Evolutionary conservation across 495 filamentous ascomycete genomes (phyloP).

Genomic region (Usnea hakonensis): DNA sequence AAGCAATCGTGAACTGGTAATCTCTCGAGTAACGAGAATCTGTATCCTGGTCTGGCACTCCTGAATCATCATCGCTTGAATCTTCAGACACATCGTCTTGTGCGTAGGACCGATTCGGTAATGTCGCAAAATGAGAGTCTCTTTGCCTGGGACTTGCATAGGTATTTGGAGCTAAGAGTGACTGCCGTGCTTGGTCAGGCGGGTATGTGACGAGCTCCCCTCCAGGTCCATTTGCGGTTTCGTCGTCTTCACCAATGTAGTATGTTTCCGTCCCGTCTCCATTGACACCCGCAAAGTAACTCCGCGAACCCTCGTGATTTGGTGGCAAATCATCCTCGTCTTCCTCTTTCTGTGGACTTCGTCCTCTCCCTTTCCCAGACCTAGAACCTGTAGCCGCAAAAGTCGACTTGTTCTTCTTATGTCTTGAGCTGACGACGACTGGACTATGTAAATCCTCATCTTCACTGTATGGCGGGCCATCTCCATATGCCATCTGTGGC

Average conservation of each 20-base stretch:
- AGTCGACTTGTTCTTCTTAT: conserved; percentile 77
- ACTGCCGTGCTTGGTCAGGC: conserved; percentile 52
- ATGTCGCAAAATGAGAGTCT: conserved; percentile 42
- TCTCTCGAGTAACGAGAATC: conserved; percentile 74
- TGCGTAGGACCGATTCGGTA: conserved; percentile 49
- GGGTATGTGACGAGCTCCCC: conserved; percentile 79
- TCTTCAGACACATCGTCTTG: conserved; percentile 46
- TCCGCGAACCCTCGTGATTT: conserved; percentile 46
- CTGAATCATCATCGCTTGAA: conserved; percentile 51
- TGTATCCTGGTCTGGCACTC: conserved; percentile 45
- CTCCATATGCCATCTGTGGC: conserved; percentile 77
- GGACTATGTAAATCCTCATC: conserved; percentile 94
- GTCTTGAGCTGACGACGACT: conserved; percentile 64
- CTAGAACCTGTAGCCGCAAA: conserved; percentile 38
- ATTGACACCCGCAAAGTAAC: conserved; percentile 58
- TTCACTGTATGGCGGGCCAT: conserved; percentile 94
- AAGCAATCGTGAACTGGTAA: conserved; percentile 92
- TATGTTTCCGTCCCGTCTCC: conserved; percentile 71
- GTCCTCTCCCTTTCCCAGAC: conserved; percentile 36
- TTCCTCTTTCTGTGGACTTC: conserved; percentile 37
- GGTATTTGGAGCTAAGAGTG: conserved; percentile 33
- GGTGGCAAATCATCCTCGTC: conserved; percentile 32
- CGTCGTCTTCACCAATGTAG: conserved; percentile 61
- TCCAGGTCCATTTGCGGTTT: conserved; percentile 60
- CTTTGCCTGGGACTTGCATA: conserved; percentile 32